phyloP scores from a whole-genome alignment of 2,329 filamentous ascomycete species.

The Xylariaceae sp. region DNA sequence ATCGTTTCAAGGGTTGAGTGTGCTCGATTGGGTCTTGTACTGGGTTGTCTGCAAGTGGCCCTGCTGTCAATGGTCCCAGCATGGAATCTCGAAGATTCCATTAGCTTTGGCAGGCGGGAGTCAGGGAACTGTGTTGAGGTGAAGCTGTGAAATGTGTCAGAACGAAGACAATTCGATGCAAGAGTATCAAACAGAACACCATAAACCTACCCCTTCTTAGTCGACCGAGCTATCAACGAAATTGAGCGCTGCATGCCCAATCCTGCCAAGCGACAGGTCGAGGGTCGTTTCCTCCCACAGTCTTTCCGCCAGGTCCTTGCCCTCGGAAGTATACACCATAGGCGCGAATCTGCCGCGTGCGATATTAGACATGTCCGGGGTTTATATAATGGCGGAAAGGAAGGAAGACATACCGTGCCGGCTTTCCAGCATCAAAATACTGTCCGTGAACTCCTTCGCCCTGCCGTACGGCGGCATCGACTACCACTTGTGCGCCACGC shows the following conservation, averaged over 20 bases:
- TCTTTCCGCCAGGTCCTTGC: conserved; percentile 4
- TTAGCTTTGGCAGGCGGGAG: too few species aligned
- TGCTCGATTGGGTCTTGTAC: too few species aligned
- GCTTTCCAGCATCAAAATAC: conserved; percentile 9
- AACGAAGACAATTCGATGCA: neutral
- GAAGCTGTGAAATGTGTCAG: neutral
- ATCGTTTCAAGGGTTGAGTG: too few species aligned
- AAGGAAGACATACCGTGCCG: conserved; percentile 3
- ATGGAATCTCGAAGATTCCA: too few species aligned
- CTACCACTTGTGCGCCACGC: conserved; percentile 5
- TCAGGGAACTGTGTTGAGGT: too few species aligned
- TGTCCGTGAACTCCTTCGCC: conserved; percentile 13
- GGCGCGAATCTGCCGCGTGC: conserved; percentile 3
- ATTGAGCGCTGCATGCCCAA: conserved; percentile 4
- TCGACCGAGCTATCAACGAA: neutral
- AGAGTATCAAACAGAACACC: neutral
- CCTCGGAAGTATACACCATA: conserved; percentile 15
- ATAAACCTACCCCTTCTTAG: neutral
- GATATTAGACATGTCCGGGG: neutral
- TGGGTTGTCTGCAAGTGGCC: too few species aligned
- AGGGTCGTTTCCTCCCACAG: conserved; percentile 17
- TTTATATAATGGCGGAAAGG: neutral
- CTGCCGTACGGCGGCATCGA: conserved; percentile 10
- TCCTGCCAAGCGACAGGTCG: conserved; percentile 12
- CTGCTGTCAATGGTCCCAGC: too few species aligned